Percentiles rank a stretch among this genome's conserved stretches.
Evolutionary conservation across 2,329 filamentous ascomycete genomes (phyloP).

Genomic region (Cercospora citrullina): DNA sequence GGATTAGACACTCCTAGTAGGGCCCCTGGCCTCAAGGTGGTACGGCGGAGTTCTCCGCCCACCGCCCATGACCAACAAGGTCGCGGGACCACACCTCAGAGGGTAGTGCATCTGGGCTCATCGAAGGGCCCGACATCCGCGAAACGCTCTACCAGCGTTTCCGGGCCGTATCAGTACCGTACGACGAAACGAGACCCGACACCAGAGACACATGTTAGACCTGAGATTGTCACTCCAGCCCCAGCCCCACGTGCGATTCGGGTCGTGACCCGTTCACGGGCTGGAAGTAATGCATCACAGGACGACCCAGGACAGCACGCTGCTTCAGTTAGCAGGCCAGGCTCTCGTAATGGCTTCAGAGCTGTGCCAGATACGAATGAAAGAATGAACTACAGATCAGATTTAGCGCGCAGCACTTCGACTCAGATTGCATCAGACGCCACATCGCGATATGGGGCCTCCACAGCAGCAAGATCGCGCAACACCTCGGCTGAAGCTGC

Average conservation of each 20-base stretch:
- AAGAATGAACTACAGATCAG: conserved; percentile 24
- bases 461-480: conserved; percentile 53
- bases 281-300: conserved; percentile 40
- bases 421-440: conserved; percentile 54
- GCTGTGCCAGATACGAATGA: conserved; percentile 24
- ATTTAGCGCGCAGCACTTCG: conserved; percentile 37
- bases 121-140: conserved; percentile 34
- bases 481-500: conserved; percentile 59
- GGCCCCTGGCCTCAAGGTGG: conserved; percentile 39
- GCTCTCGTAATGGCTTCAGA: conserved; percentile 32
- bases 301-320: conserved; percentile 31
- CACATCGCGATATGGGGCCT: conserved; percentile 39
- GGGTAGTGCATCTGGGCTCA: conserved; percentile 38
- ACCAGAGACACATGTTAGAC: conserved; percentile 31
- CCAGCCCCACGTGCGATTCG: conserved; percentile 35
- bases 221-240: conserved; percentile 41
- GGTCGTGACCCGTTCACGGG: conserved; percentile 33
- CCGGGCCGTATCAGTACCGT: conserved; percentile 37
- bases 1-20: conserved; percentile 41
- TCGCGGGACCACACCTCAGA: conserved; percentile 37
- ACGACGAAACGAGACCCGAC: conserved; percentile 36
- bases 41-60: conserved; percentile 38
- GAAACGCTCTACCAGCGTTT: conserved; percentile 37
- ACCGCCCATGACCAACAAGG: conserved; percentile 21
- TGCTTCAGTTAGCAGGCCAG: conserved; percentile 35